Percentiles rank a stretch among this genome's conserved stretches.
Conservation (phyloP, 371 early-diverging fungal species). For the Thermomucor indicae-seudaticae region DNA sequence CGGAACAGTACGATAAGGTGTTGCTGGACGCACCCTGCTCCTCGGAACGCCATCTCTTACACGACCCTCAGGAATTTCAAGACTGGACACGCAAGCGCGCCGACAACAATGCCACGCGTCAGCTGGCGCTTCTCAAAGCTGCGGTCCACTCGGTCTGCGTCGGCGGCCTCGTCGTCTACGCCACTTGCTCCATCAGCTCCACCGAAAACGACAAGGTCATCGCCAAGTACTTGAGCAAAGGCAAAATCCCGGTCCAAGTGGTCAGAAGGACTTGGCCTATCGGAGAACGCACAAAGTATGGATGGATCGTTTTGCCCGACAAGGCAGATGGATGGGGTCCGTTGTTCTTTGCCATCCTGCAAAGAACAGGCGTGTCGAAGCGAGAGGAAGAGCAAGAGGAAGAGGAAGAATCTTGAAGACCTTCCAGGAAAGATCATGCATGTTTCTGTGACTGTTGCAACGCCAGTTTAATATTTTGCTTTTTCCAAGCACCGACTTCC, state of each 20-base stretch:
- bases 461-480: too few species aligned
- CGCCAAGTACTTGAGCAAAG: constrained; percentile 34
- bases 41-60: constrained; percentile 67
- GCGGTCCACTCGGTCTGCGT: constrained; percentile 57
- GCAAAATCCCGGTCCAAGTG: constrained; percentile 37
- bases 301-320: constrained; percentile 61
- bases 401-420: constrained; percentile 15
- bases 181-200: constrained; percentile 68
- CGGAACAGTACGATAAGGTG: constrained; percentile 57
- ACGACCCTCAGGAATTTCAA: constrained; percentile 45
- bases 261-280: constrained; percentile 37
- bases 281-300: constrained; percentile 55
- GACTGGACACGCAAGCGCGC: constrained; percentile 52
- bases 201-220: constrained; percentile 74
- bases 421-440: too few species aligned
- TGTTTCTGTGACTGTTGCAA: too few species aligned
- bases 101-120: constrained; percentile 46
- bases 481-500: too few species aligned
- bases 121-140: constrained; percentile 52
- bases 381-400: constrained; percentile 12
- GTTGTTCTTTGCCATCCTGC: constrained; percentile 48
- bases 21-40: constrained; percentile 81
- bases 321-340: constrained; percentile 55
- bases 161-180: constrained; percentile 65
- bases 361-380: constrained; percentile 32